These are phyloP conservation scores for Colletotrichum godetiae DNA, from an alignment of 2,329 filamentous ascomycete genomes.

Conservation along the genomic window DNA sequence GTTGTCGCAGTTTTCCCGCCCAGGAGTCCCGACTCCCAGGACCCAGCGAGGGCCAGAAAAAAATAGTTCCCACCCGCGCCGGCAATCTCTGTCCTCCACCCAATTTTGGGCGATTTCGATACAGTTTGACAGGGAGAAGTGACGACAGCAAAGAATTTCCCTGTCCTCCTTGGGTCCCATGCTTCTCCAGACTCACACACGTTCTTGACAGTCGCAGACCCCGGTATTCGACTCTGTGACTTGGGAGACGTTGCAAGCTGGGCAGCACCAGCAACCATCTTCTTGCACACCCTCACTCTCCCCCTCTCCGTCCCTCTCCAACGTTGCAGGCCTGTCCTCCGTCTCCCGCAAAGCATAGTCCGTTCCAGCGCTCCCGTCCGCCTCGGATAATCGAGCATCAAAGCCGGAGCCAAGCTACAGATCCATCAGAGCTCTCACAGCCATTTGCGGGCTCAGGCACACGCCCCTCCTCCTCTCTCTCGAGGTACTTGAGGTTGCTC, in stretches of 20 bases:
- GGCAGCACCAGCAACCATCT: neutral
- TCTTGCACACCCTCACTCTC: neutral
- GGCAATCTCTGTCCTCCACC: neutral
- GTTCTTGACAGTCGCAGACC: neutral
- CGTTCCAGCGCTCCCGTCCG: slow-evolving; percentile 8
- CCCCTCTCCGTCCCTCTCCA: neutral
- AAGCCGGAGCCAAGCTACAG: neutral
- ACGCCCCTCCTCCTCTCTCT: neutral
- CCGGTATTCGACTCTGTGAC: neutral
- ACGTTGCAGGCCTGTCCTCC: slow-evolving; percentile 1
- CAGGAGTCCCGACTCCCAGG: neutral
- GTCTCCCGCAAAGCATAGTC: neutral
- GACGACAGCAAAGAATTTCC: neutral
- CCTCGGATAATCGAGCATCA: neutral
- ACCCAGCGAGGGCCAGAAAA: neutral
- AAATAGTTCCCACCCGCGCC: neutral
- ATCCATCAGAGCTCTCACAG: neutral
- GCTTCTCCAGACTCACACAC: neutral
- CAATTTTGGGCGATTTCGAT: neutral
- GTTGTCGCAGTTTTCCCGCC: neutral
- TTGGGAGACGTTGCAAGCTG: neutral
- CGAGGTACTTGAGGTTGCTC: neutral
- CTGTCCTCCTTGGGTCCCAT: neutral
- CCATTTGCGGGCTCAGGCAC: slow-evolving; percentile 13
- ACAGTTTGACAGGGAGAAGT: slow-evolving; percentile 4